Conservation (phyloP, 257 asterid genomes). For the Thymus quinquecostatus region DNA sequence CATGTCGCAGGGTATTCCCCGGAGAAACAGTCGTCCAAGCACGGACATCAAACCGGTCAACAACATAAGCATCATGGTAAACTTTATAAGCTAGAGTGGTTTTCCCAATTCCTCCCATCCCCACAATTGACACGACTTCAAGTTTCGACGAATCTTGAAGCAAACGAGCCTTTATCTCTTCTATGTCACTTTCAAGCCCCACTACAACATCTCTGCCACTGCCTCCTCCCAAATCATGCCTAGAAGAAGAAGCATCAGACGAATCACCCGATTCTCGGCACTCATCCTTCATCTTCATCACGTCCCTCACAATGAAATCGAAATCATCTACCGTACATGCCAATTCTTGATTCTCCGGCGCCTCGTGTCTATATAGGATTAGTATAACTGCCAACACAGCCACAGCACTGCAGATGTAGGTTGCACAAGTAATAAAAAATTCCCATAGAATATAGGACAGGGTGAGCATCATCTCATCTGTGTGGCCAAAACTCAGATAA, state of each 20-base stretch:
- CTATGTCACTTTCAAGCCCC: constrained; percentile 14
- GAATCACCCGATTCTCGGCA: background rate
- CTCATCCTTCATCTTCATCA: background rate
- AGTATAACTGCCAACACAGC: too few species aligned
- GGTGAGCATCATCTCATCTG: too few species aligned
- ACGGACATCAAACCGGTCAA: background rate
- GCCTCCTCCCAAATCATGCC: background rate
- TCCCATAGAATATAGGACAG: too few species aligned
- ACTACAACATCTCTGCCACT: constrained; percentile 9
- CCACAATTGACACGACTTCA: constrained; percentile 9
- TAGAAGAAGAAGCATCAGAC: background rate
- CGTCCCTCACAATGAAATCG: background rate
- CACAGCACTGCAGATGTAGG: too few species aligned
- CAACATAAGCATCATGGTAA: constrained; percentile 3
- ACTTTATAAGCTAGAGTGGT: constrained; percentile 28
- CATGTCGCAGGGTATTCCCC: background rate
- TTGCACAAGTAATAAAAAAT: too few species aligned
- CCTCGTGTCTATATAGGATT: too few species aligned
- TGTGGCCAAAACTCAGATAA: too few species aligned
- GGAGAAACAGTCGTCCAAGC: constrained; percentile 29
- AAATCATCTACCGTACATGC: background rate
- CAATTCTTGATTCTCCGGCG: background rate
- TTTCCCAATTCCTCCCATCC: constrained; percentile 39
- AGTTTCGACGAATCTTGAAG: background rate
- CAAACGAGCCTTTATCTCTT: background rate